A percentile compares a stretch with the other conserved stretches of the same genome.
phyloP scores from a whole-genome alignment of 371 early-diverging fungal genomes.

The Lichtheimia ornata region DNA sequence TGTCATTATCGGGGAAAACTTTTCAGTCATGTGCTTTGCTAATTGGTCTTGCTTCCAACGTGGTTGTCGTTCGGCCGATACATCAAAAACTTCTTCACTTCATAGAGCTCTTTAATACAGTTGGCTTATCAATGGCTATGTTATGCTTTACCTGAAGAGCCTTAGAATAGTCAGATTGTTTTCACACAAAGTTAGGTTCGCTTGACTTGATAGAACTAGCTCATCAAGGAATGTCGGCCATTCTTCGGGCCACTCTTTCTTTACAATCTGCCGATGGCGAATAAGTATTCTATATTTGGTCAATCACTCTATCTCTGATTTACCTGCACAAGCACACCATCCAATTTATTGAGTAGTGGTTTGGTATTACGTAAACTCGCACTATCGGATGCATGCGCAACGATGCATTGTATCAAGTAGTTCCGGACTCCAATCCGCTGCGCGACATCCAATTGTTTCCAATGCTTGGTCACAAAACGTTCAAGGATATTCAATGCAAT shows the following conservation, averaged over 20 bases:
- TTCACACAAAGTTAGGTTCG: slow-evolving; percentile 85
- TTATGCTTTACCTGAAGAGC: slow-evolving; percentile 71
- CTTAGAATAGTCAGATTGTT: slow-evolving; percentile 97
- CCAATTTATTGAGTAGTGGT: slow-evolving; percentile 77
- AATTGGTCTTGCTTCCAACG: slow-evolving; percentile 82
- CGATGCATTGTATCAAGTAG: slow-evolving; percentile 78
- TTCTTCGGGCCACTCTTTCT: slow-evolving; percentile 98
- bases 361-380: slow-evolving; percentile 38
- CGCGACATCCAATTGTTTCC: slow-evolving; percentile 87
- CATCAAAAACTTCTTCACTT: slow-evolving; percentile 96
- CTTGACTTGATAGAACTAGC: slow-evolving; percentile 83
- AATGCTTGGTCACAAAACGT: slow-evolving; percentile 87
- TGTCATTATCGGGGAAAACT: slow-evolving; percentile 54
- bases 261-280: slow-evolving; percentile 76
- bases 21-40: slow-evolving; percentile 85
- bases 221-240: slow-evolving; percentile 98
- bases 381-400: slow-evolving; percentile 76
- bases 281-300: not conserved
- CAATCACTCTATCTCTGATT: not conserved
- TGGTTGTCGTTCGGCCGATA: slow-evolving; percentile 89
- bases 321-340: slow-evolving; percentile 89
- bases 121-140: too few relatives aligned
- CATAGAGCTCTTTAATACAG: not conserved
- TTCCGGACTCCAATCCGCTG: slow-evolving; percentile 85
- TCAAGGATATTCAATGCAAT: slow-evolving; percentile 93